Base-by-base conservation (phyloP, 345 rosid species). In the Euphorbia pulcherrima region DNA sequence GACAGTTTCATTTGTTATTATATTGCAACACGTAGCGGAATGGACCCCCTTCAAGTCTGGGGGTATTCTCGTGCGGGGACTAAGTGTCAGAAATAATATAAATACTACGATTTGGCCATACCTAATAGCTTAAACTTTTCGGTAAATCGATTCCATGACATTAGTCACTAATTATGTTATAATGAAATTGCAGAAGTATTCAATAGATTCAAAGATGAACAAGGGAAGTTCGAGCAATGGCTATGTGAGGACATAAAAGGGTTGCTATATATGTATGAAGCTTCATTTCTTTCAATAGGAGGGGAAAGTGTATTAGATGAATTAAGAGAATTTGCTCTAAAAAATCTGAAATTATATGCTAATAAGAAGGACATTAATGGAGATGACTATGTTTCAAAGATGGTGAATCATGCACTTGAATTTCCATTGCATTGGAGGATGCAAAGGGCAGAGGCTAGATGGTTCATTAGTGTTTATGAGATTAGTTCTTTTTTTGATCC, bases 341-440 rank as follows among this genome's bases (percentile, higher is more conserved):
- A 44, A 30, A 26, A 54, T 48, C 62, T 77, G 0, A 23, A 53
- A 50, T 59, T 41, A 44, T 65, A 47, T 17, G 29, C 50, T 17
- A 35, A 12, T 6, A 23, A 64, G 52, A 20, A 53, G 0, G 54
- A 26, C 2, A 29, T 50, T 8, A 8, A 16, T 35, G 18, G 3
- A 10, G 41, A 60, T 47, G 62, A 62, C 18, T 55, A 72, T 47
- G 18, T 75, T 33, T 39, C 60, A 9, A 55, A n/a, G 35, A 61
- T 80, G 28, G 84, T 71, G 40, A 68, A 33, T 7, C 84, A 76
- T 72, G 79, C 77, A 0, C 29, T 77, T 58, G 82, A 75, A 26
- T 73, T 69, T 33, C 83, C 86, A 2, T 64, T 75, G 11, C 78
- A 75, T 64, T 76, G 84, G 86, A 80, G 90, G 62, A 59, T 75